A percentile compares a stretch with the other conserved stretches of the same genome.
These are phyloP conservation scores for Jamesozyma piceae DNA, from an alignment of 805 yeast species.

Conservation along the genomic window DNA sequence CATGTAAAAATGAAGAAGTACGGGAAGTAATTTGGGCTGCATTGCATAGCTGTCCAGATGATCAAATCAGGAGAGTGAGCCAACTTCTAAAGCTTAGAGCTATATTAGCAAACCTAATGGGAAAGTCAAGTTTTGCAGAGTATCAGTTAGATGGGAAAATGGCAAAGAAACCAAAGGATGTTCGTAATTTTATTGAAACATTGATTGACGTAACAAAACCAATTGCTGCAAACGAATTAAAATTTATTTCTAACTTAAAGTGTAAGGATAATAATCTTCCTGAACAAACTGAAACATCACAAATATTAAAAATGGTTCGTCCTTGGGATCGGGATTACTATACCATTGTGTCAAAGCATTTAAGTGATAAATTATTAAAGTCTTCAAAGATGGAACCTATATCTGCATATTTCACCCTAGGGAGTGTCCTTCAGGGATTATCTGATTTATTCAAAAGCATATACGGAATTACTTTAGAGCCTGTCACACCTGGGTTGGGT, in stretches of 20 bases:
- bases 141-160: constrained; percentile 83
- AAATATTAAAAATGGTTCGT: constrained; percentile 40
- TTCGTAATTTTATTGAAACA: constrained; percentile 54
- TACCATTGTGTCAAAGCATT: constrained; percentile 4
- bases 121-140: constrained; percentile 58
- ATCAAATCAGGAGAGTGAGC: constrained; percentile 53
- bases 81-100: constrained; percentile 57
- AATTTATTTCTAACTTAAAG: constrained; percentile 36
- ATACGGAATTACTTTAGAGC: constrained; percentile 69
- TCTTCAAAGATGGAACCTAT: background rate
- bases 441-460: constrained; percentile 58
- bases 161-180: constrained; percentile 77
- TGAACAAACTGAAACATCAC: constrained; percentile 20
- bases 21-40: constrained; percentile 68
- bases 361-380: background rate
- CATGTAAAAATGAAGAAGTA: constrained; percentile 45
- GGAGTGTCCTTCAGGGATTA: constrained; percentile 77
- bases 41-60: constrained; percentile 52
- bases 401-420: constrained; percentile 67
- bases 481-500: constrained; percentile 52
- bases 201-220: constrained; percentile 44
- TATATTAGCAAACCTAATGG: constrained; percentile 62
- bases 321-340: constrained; percentile 92
- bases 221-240: constrained; percentile 52
- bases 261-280: constrained; percentile 15